A percentile compares a stretch with the other conserved stretches of the same genome.
These are phyloP conservation scores for Candida tropicalis DNA, from an alignment of 1,139 yeast species.

Conservation along the genomic window DNA sequence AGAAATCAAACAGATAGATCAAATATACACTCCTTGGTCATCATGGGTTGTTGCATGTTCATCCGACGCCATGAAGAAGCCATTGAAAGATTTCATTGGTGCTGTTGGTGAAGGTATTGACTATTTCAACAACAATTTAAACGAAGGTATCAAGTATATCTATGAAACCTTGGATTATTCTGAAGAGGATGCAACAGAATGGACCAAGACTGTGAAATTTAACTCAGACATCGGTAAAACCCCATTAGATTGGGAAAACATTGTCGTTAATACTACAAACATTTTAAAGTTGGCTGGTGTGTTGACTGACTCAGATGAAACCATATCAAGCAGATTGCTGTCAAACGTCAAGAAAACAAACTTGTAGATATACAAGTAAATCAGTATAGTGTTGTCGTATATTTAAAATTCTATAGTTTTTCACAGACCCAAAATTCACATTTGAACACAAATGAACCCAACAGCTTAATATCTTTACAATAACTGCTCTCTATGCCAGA, in stretches of 20 bases:
- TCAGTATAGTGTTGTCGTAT: too few species aligned
- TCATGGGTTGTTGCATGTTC: constrained; percentile 80
- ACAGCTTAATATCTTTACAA: constrained; percentile 52
- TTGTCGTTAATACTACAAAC: constrained; percentile 59
- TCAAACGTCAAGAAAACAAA: constrained; percentile 24
- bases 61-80: constrained; percentile 33
- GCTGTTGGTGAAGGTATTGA: constrained; percentile 69
- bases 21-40: constrained; percentile 95
- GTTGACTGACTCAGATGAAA: constrained; percentile 38
- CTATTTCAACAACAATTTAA: constrained; percentile 60
- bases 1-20: constrained; percentile 83
- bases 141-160: constrained; percentile 70
- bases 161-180: constrained; percentile 72
- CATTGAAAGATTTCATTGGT: constrained; percentile 44
- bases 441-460: constrained; percentile 62
- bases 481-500: constrained; percentile 53
- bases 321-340: constrained; percentile 32
- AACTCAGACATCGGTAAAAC: constrained; percentile 44
- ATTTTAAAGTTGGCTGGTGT: constrained; percentile 68
- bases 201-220: constrained; percentile 79
- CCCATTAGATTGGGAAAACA: constrained; percentile 51
- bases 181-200: constrained; percentile 71
- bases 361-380: constrained; percentile 5
- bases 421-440: constrained; percentile 76
- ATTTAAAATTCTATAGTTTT: background rate